These are phyloP conservation scores for Sporothrix luriei DNA, from an alignment of 2,329 filamentous ascomycete species.

Conservation along the genomic window DNA sequence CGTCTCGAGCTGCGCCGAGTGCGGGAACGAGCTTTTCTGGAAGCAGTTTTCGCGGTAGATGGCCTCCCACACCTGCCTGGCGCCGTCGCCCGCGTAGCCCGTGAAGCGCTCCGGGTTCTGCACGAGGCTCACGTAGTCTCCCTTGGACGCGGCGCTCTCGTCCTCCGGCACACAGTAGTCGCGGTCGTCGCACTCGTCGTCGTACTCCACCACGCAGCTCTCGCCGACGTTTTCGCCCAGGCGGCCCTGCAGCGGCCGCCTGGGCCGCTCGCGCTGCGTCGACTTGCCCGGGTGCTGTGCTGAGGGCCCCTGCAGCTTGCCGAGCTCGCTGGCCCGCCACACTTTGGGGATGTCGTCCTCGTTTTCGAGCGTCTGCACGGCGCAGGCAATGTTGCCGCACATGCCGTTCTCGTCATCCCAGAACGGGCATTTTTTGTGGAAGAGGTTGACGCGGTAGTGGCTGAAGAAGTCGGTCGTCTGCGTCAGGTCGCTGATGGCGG, in stretches of 20 bases:
- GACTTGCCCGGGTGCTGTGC: slow-evolving; percentile 83
- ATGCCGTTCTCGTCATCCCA: slow-evolving; percentile 92
- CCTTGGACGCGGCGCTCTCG: slow-evolving; percentile 80
- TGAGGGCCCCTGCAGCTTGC: slow-evolving; percentile 86
- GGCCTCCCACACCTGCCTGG: slow-evolving; percentile 91
- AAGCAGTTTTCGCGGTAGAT: slow-evolving; percentile 99
- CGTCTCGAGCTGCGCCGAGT: slow-evolving; percentile 58
- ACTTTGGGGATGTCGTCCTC: slow-evolving; percentile 90
- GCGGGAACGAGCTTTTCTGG: slow-evolving; percentile 65
- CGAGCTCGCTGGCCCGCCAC: slow-evolving; percentile 89
- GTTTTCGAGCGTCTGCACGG: slow-evolving; percentile 91
- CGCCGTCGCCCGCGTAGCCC: slow-evolving; percentile 82
- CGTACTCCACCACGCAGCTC: slow-evolving; percentile 95
- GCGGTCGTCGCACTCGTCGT: slow-evolving; percentile 93
- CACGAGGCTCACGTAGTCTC: slow-evolving; percentile 92
- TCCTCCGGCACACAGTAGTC: slow-evolving; percentile 98
- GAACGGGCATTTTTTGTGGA: slow-evolving; percentile 92
- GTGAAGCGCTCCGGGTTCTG: slow-evolving; percentile 96
- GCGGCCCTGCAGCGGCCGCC: slow-evolving; percentile 76
- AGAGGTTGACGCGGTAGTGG: slow-evolving; percentile 93
- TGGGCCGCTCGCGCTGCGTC: slow-evolving; percentile 68
- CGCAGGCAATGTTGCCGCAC: slow-evolving; percentile 96
- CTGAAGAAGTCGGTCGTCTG: slow-evolving; percentile 95
- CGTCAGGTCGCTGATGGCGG: slow-evolving; percentile 77
- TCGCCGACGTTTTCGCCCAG: slow-evolving; percentile 87